Conservation (phyloP, 1,284 basidiomycete genomes). For the Entoloma clypeatum region DNA sequence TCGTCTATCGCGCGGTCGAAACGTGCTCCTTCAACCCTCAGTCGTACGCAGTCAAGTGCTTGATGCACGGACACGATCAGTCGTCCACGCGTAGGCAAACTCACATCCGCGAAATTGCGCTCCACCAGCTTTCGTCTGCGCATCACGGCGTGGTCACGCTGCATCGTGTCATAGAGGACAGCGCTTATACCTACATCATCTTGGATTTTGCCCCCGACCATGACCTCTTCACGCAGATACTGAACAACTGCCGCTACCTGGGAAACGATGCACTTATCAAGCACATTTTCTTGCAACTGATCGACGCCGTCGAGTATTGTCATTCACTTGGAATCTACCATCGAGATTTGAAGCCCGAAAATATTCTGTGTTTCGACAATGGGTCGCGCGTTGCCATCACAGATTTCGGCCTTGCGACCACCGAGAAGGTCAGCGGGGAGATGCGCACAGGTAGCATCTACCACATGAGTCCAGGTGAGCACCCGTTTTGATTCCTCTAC, state of each 20-base stretch:
- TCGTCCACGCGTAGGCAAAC: slow-evolving; percentile 56
- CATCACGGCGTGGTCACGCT: slow-evolving; percentile 85
- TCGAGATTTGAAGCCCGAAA: slow-evolving; percentile 97
- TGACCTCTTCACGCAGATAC: slow-evolving; percentile 88
- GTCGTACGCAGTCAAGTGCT: slow-evolving; percentile 89
- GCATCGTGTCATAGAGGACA: slow-evolving; percentile 80
- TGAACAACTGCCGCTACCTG: slow-evolving; percentile 62
- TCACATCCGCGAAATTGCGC: slow-evolving; percentile 74
- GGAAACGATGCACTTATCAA: slow-evolving; percentile 81
- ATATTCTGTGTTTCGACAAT: slow-evolving; percentile 81
- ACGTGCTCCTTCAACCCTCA: slow-evolving; percentile 41
- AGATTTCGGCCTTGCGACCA: slow-evolving; percentile 97
- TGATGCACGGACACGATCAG: slow-evolving; percentile 47
- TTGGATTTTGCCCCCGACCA: slow-evolving; percentile 82
- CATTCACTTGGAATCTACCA: slow-evolving; percentile 90
- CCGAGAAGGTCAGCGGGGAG: slow-evolving; percentile 80
- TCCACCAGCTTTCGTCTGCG: slow-evolving; percentile 80
- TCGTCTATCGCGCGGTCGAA: slow-evolving; percentile 87
- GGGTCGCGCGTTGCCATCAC: slow-evolving; percentile 84
- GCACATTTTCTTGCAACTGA: slow-evolving; percentile 84
- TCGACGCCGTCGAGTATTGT: slow-evolving; percentile 89
- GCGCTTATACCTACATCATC: slow-evolving; percentile 59
- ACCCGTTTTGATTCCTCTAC: not conserved
- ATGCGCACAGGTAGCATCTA: slow-evolving; percentile 94
- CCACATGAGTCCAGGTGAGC: slow-evolving; percentile 91